Base-by-base conservation (phyloP, 2,329 filamentous ascomycete genomes). In the Escovopsis sp. region DNA sequence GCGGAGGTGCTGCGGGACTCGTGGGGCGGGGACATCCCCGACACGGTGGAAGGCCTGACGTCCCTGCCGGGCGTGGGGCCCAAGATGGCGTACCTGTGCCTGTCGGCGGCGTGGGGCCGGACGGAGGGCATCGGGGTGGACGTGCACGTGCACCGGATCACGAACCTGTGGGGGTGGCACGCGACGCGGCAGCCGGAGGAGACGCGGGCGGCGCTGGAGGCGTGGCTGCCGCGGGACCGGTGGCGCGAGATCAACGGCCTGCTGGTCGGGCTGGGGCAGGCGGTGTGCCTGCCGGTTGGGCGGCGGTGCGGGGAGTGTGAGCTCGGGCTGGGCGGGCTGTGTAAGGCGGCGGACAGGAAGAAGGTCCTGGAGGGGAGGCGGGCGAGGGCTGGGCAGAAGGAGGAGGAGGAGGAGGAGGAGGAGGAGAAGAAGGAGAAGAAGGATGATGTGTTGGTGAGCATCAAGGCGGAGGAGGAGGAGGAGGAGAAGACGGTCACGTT, bases 231-330 rank as follows among this genome's bases (percentile, higher is more conserved):
- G 2, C 72, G 62, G 45, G 84, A 94, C 39, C 78, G 75, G 53
- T 95, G 88, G 88, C 82, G 84, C 59, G 85, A 94, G 61, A 93
- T 95, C 58, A 95, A 95, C 60, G 79, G 81, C 63, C 62, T 94
- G 59, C 70, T 95, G 33, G 88, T 95, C 29, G 88, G 88, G 1
- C 70, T 94, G 47, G 88, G 88, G 0, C 88, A 95, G 70, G 84
- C 79, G 1, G 77, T 91, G 16, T 95, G 88, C 57, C 64, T 86
- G 48, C 86, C 87, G 1, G 75, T 89, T 2, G 84, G 83, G 0
- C 70, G 80, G 48, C 76, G 72, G 50, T 98, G 91, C 62, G 87
- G 85, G 14, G 81, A 91, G 39, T 98, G 91, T 62, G 81, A 83
- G 48, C 63, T 96, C 39, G 84, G 84, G 1, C 65, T 81, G 15